Evolutionary conservation across 2,329 filamentous ascomycete genomes (phyloP).

Genomic region (Penicillium sp.): DNA sequence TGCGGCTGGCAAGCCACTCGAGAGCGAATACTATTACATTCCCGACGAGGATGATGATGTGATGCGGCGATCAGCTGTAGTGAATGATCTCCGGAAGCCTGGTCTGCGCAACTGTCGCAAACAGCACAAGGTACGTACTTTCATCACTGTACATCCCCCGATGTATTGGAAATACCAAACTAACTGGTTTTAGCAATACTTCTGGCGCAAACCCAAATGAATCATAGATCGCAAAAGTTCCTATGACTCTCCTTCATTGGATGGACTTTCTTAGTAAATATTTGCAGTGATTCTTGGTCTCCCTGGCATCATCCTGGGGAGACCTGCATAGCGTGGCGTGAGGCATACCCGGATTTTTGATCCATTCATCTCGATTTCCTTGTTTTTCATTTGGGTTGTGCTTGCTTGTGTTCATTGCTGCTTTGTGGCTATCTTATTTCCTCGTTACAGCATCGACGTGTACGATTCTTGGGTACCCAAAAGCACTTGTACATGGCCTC

Average conservation of each 20-base stretch:
- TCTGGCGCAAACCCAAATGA: conserved; percentile 62
- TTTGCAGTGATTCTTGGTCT: conserved; percentile 29
- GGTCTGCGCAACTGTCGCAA: conserved; percentile 86
- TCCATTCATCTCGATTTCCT: conserved; percentile 25
- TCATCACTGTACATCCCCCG: no score
- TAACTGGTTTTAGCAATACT: conserved; percentile 59
- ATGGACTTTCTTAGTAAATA: conserved; percentile 35
- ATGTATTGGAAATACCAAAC: conserved; percentile 8
- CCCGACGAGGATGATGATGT: conserved; percentile 80
- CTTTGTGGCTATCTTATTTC: conserved; percentile 7
- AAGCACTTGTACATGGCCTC: conserved; percentile 36
- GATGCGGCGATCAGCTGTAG: conserved; percentile 74
- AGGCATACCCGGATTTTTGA: conserved; percentile 38
- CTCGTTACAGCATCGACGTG: conserved; percentile 11
- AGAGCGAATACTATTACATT: conserved; percentile 97
- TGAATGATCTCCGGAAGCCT: conserved; percentile 80
- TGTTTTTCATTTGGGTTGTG: conserved; percentile 21
- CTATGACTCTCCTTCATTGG: conserved; percentile 6
- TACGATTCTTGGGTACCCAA: conserved; percentile 10
- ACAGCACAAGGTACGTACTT: conserved; percentile 80
- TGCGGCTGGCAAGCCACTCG: conserved; percentile 84
- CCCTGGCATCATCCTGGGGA: conserved; percentile 25
- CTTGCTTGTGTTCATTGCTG: conserved; percentile 14
- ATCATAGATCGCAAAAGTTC: conserved; percentile 9
- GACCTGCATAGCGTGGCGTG: conserved; percentile 45